These are phyloP conservation scores for Picochlorum sp. DNA, from an alignment of 139 green algal species.

Conservation along the genomic window DNA sequence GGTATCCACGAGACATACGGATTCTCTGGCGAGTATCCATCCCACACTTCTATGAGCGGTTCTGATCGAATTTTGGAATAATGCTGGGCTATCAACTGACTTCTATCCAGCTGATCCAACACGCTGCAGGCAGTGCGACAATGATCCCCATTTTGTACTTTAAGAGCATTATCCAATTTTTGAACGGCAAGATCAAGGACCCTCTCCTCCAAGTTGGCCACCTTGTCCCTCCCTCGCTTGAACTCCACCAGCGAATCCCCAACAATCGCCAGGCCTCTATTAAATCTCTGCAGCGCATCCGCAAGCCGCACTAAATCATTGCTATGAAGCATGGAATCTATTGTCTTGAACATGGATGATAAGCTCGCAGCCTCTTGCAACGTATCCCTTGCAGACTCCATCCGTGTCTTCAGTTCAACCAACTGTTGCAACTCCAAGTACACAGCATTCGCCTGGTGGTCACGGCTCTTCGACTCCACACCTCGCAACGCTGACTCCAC, in stretches of 20 bases:
- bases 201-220: slow-evolving; percentile 63
- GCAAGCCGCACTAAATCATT: slow-evolving; percentile 69
- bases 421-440: slow-evolving; percentile 35
- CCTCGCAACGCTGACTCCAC: slow-evolving; percentile 8
- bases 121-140: slow-evolving; percentile 38
- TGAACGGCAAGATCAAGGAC: slow-evolving; percentile 67
- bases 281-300: slow-evolving; percentile 70
- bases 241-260: slow-evolving; percentile 41
- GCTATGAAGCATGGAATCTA: slow-evolving; percentile 65
- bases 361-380: slow-evolving; percentile 83
- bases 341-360: slow-evolving; percentile 63
- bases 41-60: slow-evolving; percentile 39
- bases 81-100: slow-evolving; percentile 41
- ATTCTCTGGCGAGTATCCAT: slow-evolving; percentile 19
- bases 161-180: slow-evolving; percentile 58
- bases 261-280: slow-evolving; percentile 54
- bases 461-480: too few relatives aligned
- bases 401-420: slow-evolving; percentile 63
- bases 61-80: slow-evolving; percentile 49
- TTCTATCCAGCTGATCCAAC: slow-evolving; percentile 46
- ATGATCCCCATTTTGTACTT: slow-evolving; percentile 24
- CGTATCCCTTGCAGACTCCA: slow-evolving; percentile 74
- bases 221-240: slow-evolving; percentile 8
- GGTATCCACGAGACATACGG: slow-evolving; percentile 49
- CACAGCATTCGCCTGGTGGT: background rate